Base-by-base conservation (phyloP, 1,284 basidiomycete species). In the Wolfiporia cocos region DNA sequence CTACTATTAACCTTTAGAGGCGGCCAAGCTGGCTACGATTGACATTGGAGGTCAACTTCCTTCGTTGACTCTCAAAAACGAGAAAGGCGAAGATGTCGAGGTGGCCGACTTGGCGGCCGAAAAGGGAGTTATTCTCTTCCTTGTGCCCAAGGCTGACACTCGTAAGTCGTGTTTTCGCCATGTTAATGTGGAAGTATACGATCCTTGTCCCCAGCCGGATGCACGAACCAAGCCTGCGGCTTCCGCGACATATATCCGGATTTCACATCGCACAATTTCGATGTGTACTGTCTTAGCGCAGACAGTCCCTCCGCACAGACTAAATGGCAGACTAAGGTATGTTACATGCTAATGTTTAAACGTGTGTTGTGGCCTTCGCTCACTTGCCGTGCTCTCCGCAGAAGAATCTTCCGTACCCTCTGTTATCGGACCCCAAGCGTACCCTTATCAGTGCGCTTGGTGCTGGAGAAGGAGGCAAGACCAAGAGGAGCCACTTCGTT, bases 401-500 rank as follows among this genome's bases (percentile, higher is more conserved):
- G 82, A 89, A 92, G 68, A 69, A 76, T 41, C 74, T 97, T 17
- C 88, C 82, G 11, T 98, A 93, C 62, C 73, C 80, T 4, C 70
- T 97, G 4, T 73, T 98, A 34, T 94, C 87, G 6, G 94, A 98
- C 62, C 90, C 87, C 17, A 79, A 92, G 57, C 77, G 85, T 31
- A 61, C 73, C 29, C 71, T 97, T 26, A 91, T 97, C 56, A 75
- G 74, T 38, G 78, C 79, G 6, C 73, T 98, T 28, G 93, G 92
- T 12, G 91, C 92, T 2, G 84, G 78, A 2, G 78, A 81, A 35
- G 85, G 81, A 2, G 86, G 83, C 34, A 88, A 81, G 67, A 91
- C 88, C 34, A 86, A 87, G 63, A 78, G 92, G 15, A 91, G 86
- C 49, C 91, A 94, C 62, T 94, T 94, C 63, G 77, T 95, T 49